phyloP scores from a whole-genome alignment of 352 stramenopile species.

The Phytophthora podocarpi region DNA sequence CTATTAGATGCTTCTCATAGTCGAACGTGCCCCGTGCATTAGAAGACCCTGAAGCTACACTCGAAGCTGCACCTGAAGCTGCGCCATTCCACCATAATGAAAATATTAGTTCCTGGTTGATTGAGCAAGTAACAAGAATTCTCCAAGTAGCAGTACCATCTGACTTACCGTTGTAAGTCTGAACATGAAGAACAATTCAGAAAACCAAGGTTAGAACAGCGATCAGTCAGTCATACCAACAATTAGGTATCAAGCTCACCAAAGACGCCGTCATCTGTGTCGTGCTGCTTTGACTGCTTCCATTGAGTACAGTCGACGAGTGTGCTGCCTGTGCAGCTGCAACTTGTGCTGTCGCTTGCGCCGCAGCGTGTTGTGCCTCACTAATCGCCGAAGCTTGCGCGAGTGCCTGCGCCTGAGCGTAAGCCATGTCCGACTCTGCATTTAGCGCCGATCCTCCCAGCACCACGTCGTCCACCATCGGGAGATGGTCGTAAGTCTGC shows the following conservation, averaged over 20 bases:
- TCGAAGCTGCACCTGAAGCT: constrained; percentile 19
- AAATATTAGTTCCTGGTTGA: not conserved
- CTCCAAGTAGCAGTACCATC: not conserved
- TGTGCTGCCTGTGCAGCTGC: constrained; percentile 11
- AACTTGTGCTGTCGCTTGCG: constrained; percentile 13
- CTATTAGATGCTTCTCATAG: constrained; percentile 77
- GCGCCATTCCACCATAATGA: constrained; percentile 1
- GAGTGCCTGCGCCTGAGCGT: constrained; percentile 57
- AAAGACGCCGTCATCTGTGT: constrained; percentile 46
- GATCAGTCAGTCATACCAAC: not conserved
- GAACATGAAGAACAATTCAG: not conserved
- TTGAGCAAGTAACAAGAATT: not conserved
- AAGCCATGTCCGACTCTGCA: constrained; percentile 63
- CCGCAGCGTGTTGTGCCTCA: constrained; percentile 42
- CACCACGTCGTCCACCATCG: constrained; percentile 78
- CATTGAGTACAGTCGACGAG: constrained; percentile 17
- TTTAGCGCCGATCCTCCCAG: constrained; percentile 55
- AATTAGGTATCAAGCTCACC: constrained; percentile 36
- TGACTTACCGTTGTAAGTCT: constrained; percentile 34
- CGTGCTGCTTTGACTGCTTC: constrained; percentile 14
- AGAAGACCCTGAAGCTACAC: constrained; percentile 8
- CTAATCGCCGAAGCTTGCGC: constrained; percentile 36
- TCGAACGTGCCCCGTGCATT: constrained; percentile 54
- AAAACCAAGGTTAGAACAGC: constrained; percentile 3
- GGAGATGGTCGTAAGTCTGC: constrained; percentile 59